Evolutionary conservation across 169 alveolate species (phyloP).

Genomic region (Eimeria brunetti): DNA sequence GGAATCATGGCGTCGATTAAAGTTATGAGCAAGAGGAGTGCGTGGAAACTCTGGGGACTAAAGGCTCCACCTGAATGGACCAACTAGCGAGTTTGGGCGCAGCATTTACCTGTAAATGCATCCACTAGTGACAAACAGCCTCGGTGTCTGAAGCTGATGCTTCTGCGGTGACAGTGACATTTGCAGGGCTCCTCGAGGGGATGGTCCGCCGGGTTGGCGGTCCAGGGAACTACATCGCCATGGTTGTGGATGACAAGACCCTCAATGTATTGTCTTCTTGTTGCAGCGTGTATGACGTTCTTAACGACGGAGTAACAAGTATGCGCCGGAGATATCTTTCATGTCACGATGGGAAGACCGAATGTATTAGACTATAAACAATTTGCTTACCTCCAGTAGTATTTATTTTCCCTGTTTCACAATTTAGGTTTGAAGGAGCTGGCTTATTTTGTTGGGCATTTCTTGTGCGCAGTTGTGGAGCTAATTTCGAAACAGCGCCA

Average conservation of each 20-base stretch:
- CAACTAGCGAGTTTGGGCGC: neutral
- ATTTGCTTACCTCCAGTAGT: neutral
- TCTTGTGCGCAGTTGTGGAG: conserved; percentile 72
- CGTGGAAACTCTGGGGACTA: neutral
- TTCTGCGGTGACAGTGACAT: neutral
- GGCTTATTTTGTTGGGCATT: neutral
- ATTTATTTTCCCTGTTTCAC: neutral
- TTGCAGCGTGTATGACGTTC: conserved; percentile 76
- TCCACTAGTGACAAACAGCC: neutral
- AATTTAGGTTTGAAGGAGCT: neutral
- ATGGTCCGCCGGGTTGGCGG: conserved; percentile 78
- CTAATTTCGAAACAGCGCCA: conserved; percentile 73
- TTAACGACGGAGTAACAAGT: conserved; percentile 80
- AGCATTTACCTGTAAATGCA: neutral
- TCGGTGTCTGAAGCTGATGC: neutral
- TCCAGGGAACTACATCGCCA: conserved; percentile 74
- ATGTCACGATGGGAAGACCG: neutral
- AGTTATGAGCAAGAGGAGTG: conserved; percentile 46
- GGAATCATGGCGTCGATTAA: conserved; percentile 44
- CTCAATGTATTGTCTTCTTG: conserved; percentile 70
- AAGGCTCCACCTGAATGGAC: neutral
- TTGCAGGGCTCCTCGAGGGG: conserved; percentile 77
- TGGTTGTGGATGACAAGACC: conserved; percentile 79
- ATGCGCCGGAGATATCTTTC: neutral
- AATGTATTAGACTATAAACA: neutral